phyloP scores from a whole-genome alignment of 306 rosid species.

The Medicago arabica region DNA sequence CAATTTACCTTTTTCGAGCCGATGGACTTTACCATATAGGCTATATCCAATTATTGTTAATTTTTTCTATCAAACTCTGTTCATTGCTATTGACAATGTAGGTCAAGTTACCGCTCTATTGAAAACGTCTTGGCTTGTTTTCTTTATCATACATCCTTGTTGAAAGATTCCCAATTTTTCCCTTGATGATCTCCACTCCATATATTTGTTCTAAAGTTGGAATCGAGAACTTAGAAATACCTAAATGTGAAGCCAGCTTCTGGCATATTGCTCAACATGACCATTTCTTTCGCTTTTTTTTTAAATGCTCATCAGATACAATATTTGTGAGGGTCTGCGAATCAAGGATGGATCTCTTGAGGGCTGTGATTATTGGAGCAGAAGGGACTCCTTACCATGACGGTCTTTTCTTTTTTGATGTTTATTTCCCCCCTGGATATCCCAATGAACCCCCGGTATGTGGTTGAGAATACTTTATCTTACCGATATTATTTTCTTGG shows the following conservation, averaged over 20 bases:
- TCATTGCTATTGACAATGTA: slow-evolving; percentile 12
- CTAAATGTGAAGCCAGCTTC: slow-evolving; percentile 7
- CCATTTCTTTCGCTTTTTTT: slow-evolving; percentile 28
- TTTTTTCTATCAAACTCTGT: not conserved
- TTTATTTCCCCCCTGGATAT: slow-evolving; percentile 72
- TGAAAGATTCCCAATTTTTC: slow-evolving; percentile 4
- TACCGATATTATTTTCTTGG: slow-evolving; percentile 3
- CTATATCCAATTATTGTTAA: not conserved
- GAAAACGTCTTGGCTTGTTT: not conserved
- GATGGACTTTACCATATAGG: not conserved
- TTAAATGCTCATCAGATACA: slow-evolving; percentile 55
- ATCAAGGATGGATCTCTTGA: slow-evolving; percentile 86
- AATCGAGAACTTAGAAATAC: slow-evolving; percentile 3
- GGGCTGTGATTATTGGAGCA: slow-evolving; percentile 94
- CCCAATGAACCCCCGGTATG: slow-evolving; percentile 86
- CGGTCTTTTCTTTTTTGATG: slow-evolving; percentile 91
- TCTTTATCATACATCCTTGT: slow-evolving; percentile 13
- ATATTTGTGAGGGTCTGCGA: slow-evolving; percentile 85
- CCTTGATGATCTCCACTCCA: not conserved
- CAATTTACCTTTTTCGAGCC: slow-evolving; percentile 6
- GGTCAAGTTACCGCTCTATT: not conserved
- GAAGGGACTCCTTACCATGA: slow-evolving; percentile 98
- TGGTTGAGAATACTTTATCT: slow-evolving; percentile 35
- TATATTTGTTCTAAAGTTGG: slow-evolving; percentile 5
- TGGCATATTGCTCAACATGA: not conserved